Evolutionary conservation across 495 filamentous ascomycete genomes (phyloP), one percentile per base, ranked within the genome.

Genomic region (Elasticomyces elasticus): DNA sequence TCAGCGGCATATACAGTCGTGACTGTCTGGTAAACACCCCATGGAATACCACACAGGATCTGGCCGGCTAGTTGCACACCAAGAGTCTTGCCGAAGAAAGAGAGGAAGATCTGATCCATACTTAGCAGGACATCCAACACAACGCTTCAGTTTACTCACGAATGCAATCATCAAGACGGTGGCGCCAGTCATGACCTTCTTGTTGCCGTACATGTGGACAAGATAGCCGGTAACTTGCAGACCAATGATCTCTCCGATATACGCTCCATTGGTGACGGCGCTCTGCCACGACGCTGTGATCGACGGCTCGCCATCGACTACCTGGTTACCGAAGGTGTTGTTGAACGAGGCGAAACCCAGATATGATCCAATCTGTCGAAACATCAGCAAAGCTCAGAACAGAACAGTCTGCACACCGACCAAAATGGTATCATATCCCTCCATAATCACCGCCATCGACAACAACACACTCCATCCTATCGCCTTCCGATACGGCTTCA

Each of bases 221-320:
- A 63, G 50, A 17, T 20, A 60, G 0, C 63, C 65, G 43, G 62
- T 81, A 37, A 66, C 52, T 4, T 60, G 49, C 13, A 67, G 51
- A 55, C 85, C 85, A 55, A 88, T 79, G 41, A 88, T 80, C 67
- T 87, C 83, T 19, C 85, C 85, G 57, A 75, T 72, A 30, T 71
- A 69, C 7, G 47, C 76, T 48, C 74, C 85, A 63, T 89, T 88
- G 55, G 81, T 84, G 35, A 90, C 69, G 53, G 82, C 84, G 9
- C 84, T 72, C 71, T 89, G 85, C 86, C 86, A 89, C 54, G 80
- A 65, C 12, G 85, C 84, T 11, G 84, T 70, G 9, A 90, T 74
- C 59, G 87, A 74, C 64, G 82, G 87, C 3, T 65, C 61, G 22
- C 81, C 83, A 44, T 80, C 65, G 1, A 71, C 45, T 6, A 76